Base-by-base conservation (phyloP, 2,329 filamentous ascomycete genomes). In the Alternaria rosae region DNA sequence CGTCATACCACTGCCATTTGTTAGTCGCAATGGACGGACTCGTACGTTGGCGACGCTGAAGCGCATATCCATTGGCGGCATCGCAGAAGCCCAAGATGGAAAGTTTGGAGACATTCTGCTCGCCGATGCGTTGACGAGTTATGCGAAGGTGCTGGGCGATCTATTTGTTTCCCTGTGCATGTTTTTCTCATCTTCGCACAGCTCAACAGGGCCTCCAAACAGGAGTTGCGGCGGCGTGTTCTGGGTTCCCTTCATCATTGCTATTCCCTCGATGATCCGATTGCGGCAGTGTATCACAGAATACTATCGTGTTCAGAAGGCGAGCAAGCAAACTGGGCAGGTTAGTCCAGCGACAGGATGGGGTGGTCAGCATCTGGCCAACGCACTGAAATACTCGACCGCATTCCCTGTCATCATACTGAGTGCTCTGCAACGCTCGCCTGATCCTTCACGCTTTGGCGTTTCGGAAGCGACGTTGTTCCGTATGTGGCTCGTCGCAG, bases 101-200 rank as follows among this genome's bases (percentile, higher is more conserved):
- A 97, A 97, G 76, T 98, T 98, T 73, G 94, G 93, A 58, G 95
- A 99, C 76, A 91, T 98, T 54, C 82, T 99, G 61, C 87, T 99
- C 17, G 94, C 95, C 32, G 95, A 99, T 85, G 94, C 93, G 57
- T 82, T 98, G 70, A 99, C 95, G 43, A 96, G 92, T 73, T 99
- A 98, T 78, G 91, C 94, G 64, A 97, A 96, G 79, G 91, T 97
- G 28, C 85, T 97, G 26, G 94, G 90, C 23, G 95, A 99, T 78
- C 82, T 97, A 12, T 97, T 93, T 77, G 91, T 98, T 57, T 89
- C 89, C 50, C 81, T 93, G 26, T 98, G 93, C 87, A 97, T 97
- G 94, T 94, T 97, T 79, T 87, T 97, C 74, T 87, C 87, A 1
- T 81, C 85, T 4, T 86, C 86, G 4, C 87, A 89, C 43, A 91